Evolutionary conservation across 106 monocot species (phyloP).

Genomic region (Dendrobium catenatum): DNA sequence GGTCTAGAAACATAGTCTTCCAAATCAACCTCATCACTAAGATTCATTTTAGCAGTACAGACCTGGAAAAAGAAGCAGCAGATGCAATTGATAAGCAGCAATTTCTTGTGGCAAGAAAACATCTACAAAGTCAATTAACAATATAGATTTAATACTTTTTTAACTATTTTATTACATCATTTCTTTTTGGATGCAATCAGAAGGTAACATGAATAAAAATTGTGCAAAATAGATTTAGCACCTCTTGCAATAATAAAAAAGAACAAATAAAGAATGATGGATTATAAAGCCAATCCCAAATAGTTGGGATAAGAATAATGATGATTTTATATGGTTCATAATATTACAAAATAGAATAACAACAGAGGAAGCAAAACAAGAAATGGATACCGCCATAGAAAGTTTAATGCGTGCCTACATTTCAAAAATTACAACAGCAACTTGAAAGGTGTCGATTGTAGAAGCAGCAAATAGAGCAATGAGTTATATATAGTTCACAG

Average conservation of each 20-base stretch:
- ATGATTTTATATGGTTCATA: no score
- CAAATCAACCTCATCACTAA: constrained; percentile 97
- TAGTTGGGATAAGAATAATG: no score
- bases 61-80: constrained; percentile 37
- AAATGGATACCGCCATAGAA: background rate
- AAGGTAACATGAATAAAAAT: background rate
- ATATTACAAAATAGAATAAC: no score
- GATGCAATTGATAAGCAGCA: constrained; percentile 1
- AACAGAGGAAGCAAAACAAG: background rate
- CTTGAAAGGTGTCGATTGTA: background rate
- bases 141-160: background rate
- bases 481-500: no score
- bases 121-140: background rate
- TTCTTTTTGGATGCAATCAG: background rate
- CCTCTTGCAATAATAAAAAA: background rate
- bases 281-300: background rate
- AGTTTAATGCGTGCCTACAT: background rate
- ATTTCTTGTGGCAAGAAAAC: background rate
- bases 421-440: background rate
- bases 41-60: constrained; percentile 97
- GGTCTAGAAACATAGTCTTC: constrained; percentile 98
- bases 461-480: background rate
- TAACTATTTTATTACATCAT: background rate
- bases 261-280: background rate
- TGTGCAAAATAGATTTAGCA: background rate